Evolutionary conservation across 441 rosid genomes (phyloP).

Genomic region (Mallotus japonicus): DNA sequence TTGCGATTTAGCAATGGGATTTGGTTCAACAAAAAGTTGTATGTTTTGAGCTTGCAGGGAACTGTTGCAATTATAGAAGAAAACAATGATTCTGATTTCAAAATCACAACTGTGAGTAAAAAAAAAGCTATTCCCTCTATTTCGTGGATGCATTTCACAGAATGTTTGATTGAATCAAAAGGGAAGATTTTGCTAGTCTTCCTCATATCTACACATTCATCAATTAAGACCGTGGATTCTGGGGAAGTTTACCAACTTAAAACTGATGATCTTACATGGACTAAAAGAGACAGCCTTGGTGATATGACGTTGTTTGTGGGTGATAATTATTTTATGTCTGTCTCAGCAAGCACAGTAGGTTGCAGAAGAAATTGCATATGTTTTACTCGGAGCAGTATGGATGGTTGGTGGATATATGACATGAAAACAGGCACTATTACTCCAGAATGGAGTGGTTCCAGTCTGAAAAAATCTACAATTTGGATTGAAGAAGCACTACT

Average conservation of each 20-base stretch:
- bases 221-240: constrained; percentile 18
- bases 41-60: constrained; percentile 31
- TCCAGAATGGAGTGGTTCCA: background rate
- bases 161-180: constrained; percentile 27
- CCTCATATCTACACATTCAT: constrained; percentile 7
- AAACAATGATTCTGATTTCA: background rate
- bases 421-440: constrained; percentile 7
- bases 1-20: constrained; percentile 12
- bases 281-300: constrained; percentile 13
- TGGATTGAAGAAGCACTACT: too few species aligned
- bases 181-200: constrained; percentile 24
- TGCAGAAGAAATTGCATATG: constrained; percentile 26
- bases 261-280: constrained; percentile 16
- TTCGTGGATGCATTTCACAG: constrained; percentile 17
- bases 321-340: constrained; percentile 23
- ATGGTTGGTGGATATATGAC: constrained; percentile 26
- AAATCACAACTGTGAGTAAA: constrained; percentile 13
- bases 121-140: constrained; percentile 23
- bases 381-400: constrained; percentile 4
- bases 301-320: constrained; percentile 21
- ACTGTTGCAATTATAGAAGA: constrained; percentile 22
- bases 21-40: constrained; percentile 5
- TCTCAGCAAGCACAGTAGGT: constrained; percentile 20
- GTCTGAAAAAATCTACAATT: too few species aligned
- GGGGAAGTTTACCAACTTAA: constrained; percentile 27